Evolutionary conservation across 2,329 filamentous ascomycete genomes (phyloP), one percentile per base, ranked within the genome.

Genomic region (Triangularia verruculosa): DNA sequence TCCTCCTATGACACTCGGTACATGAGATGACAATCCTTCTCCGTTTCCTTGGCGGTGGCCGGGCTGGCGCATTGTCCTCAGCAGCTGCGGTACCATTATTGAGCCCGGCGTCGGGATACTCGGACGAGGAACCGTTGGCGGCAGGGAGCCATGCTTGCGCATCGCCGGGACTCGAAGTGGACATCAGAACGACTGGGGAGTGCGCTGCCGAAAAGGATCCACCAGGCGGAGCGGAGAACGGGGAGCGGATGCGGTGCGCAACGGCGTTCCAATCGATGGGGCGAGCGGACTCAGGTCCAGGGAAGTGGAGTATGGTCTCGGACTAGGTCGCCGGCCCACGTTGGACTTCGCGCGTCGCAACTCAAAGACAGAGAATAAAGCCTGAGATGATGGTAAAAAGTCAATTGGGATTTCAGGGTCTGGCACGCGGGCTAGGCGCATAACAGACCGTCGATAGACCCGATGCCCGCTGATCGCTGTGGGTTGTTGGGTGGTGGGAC

Each of bases 1-100:
- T 89, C 64, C 86, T 79, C 65, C 86, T 78, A 73, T 88, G 86
- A 68, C 86, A 89, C 71, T 89, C 86, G 11, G 82, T 85, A 69
- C 86, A 89, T 7, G 84, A 87, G 63, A 88, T 85, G 53, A 88
- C 84, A 51, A 85, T 78, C 43, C 86, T 80, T 70, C 83, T 81
- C 67, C 86, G 79, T 74, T 88, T 88, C 62, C 83, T 80, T 4
- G 81, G 79, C 17, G 80, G 79, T 47, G 74, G 76, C 65, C 74
- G 76, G 28, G 64, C 34, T 6, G 61, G 20, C n/a, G 55, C 27
- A 47, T 34, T 62, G 11, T 58, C n/a, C 1, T 64, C 65, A 17
- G n/a, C 39, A 2, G 34, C 34, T n/a, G 39, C 39, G 39, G 39
- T 17, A 12, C 6, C 39, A 47, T 20, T 47, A 20, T 20, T 47